Base-by-base conservation (phyloP, 75 land plant genomes). In the Adiantum capillusveneris region DNA sequence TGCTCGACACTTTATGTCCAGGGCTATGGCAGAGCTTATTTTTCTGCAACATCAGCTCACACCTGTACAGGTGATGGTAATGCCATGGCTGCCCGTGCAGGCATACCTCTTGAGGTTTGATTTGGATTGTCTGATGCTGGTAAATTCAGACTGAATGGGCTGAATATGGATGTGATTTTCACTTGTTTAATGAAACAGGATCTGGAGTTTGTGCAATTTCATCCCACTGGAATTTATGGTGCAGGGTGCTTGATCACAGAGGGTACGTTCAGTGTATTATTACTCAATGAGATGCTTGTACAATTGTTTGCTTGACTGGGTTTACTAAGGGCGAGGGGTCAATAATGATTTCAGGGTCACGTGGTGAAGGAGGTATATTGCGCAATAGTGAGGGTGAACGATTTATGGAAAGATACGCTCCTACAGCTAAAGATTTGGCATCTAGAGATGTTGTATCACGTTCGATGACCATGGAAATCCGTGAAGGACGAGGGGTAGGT, bases 401-500 rank as follows among this genome's bases (percentile, higher is more conserved):
- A 17, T 90, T 95, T 62, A 95, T 95, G 99, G 98, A 95, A 61
- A 74, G 97, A 36, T 95, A 95, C 81, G 99, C 97, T 22, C 99
- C 99, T 27, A 90, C 95, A 26, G 92, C 97, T 9, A 95, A 90
- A 66, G 99, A 95, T 82, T 79, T 95, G 77, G 99, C 99, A 18
- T 87, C 99, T 28, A 73, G 99, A 68, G 99, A 95, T 75, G 97
- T 95, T 27, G 99, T 95, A 56, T 95, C 99, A 0, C 78, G 99
- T 56, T 95, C 99, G n/a, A 90, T 95, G 99, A 90, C 96, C 0
- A 86, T 86, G 96, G 99, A 95, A 63, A 95, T 95, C 37, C 83
- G 96, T 44, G 97, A 95, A 75, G 99, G 99, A 9, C 96, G 99
- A 59, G 99, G 99, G 53, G 96, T 89, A 64, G 98, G 99, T 95